A percentile compares a stretch with the other conserved stretches of the same genome.
phyloP scores from a whole-genome alignment of 2,329 filamentous ascomycete species.

The Botryosphaeria agaves region DNA sequence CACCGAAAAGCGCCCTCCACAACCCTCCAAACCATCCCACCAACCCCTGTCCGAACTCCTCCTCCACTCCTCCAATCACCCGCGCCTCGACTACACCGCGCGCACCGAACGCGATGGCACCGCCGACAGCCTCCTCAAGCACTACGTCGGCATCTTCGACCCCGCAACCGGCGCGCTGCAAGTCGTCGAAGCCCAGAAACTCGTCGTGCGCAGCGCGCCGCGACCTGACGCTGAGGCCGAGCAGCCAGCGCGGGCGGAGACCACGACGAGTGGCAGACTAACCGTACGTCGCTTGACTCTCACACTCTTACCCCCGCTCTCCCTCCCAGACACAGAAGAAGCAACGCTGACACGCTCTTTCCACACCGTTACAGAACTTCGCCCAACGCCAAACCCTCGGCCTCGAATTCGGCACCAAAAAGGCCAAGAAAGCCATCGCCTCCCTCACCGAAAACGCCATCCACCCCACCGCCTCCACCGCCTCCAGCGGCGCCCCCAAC shows the following conservation, averaged over 20 bases:
- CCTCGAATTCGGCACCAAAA: conserved; percentile 69
- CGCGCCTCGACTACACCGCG: conserved; percentile 41
- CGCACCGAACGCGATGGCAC: conserved; percentile 28
- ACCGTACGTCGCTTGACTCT: too few relatives aligned
- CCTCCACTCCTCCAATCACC: conserved; percentile 42
- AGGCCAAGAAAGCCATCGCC: conserved; percentile 61
- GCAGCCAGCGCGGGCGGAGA: conserved; percentile 6
- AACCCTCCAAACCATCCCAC: conserved; percentile 13
- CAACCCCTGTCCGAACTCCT: conserved; percentile 32
- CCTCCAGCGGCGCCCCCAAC: conserved; percentile 8
- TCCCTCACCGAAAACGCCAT: conserved; percentile 58
- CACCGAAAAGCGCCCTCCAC: conserved; percentile 5
- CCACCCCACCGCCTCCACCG: too few relatives aligned
- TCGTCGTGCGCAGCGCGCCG: conserved; percentile 35
- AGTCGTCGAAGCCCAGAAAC: conserved; percentile 34
- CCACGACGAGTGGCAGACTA: neutral
- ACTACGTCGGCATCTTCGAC: conserved; percentile 45
- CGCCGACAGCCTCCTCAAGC: conserved; percentile 33
- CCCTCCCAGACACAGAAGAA: too few relatives aligned
- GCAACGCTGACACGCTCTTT: too few relatives aligned
- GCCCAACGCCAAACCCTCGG: conserved; percentile 52
- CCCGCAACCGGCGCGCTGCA: conserved; percentile 34
- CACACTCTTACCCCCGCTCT: too few relatives aligned
- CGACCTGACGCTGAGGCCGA: conserved; percentile 26
- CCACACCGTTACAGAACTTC: conserved; percentile 40